Percentiles rank a stretch among this genome's conserved stretches.
Conservation (phyloP, 768 basidiomycete species). For the Roridomyces roridus region DNA sequence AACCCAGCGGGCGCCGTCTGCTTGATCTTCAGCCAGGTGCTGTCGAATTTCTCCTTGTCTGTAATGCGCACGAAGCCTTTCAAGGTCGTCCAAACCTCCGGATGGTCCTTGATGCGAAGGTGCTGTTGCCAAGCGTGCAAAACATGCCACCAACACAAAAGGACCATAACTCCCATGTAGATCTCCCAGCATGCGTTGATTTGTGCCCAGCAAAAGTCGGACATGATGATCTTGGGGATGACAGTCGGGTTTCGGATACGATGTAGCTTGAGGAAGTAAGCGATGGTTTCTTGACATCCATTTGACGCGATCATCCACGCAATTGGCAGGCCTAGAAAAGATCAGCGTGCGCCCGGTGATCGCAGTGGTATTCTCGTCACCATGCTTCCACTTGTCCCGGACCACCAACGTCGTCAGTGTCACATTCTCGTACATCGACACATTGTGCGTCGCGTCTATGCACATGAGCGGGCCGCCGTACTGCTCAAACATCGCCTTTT, state of each 20-base stretch:
- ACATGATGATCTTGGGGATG: slow-evolving; percentile 2
- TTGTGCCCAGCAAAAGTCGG: slow-evolving; percentile 13
- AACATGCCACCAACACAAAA: slow-evolving; percentile 38
- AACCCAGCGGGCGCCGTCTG: slow-evolving; percentile 3
- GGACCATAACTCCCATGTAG: not conserved
- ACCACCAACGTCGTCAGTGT: slow-evolving; percentile 9
- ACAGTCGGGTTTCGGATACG: not conserved
- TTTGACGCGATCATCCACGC: slow-evolving; percentile 7
- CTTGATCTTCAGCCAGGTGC: slow-evolving; percentile 22
- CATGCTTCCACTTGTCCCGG: not conserved
- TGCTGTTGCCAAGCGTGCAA: slow-evolving; percentile 37
- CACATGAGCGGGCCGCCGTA: slow-evolving; percentile 3
- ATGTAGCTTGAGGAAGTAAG: slow-evolving; percentile 12
- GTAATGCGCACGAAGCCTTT: slow-evolving; percentile 29
- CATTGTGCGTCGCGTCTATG: slow-evolving; percentile 23
- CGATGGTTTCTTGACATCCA: slow-evolving; percentile 23
- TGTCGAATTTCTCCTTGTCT: slow-evolving; percentile 22
- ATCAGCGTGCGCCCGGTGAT: not conserved
- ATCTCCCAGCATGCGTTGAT: not conserved
- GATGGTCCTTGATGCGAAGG: not conserved
- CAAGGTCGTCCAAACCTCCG: slow-evolving; percentile 26
- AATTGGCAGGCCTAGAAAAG: not conserved
- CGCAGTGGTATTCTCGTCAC: not conserved
- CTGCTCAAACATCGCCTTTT: slow-evolving; percentile 2
- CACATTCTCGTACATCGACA: slow-evolving; percentile 12